Conservation (phyloP, 306 rosid species). For the Alnus rubra region DNA sequence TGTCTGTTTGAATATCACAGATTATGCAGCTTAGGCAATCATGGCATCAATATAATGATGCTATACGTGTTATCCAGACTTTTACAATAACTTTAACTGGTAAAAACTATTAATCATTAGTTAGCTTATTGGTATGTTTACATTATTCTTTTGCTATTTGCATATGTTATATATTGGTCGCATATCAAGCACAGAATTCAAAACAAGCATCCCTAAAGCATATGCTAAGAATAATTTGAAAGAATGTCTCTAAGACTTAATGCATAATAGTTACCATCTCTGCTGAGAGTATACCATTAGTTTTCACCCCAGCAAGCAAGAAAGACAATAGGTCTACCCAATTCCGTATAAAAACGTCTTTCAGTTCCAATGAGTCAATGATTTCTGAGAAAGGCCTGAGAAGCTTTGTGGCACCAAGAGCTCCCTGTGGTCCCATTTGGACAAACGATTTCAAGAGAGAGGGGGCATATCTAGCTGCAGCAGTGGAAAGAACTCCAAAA, state of each 20-base stretch:
- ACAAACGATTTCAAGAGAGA: constrained; percentile 76
- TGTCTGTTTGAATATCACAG: background rate
- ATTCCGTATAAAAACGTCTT: constrained; percentile 74
- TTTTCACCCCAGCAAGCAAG: constrained; percentile 95
- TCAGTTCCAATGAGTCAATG: constrained; percentile 69
- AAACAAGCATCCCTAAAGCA: background rate
- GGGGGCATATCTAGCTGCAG: constrained; percentile 90
- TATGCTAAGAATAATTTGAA: background rate
- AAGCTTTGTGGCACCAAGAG: constrained; percentile 78
- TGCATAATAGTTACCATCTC: constrained; percentile 70
- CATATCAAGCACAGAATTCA: background rate
- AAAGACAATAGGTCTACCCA: constrained; percentile 88
- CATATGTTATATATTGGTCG: background rate
- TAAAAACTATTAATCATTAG: background rate
- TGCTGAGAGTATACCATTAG: constrained; percentile 77
- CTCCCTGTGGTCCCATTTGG: constrained; percentile 87
- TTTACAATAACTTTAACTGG: background rate
- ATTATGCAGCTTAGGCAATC: background rate
- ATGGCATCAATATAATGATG: background rate
- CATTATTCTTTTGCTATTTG: background rate
- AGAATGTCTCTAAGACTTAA: constrained; percentile 5
- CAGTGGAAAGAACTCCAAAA: constrained; percentile 79
- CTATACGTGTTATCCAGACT: background rate
- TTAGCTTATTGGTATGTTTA: background rate
- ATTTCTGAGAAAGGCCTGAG: constrained; percentile 87